Conservation (phyloP, 495 filamentous ascomycete genomes). For the Tuber umbilicatum region DNA sequence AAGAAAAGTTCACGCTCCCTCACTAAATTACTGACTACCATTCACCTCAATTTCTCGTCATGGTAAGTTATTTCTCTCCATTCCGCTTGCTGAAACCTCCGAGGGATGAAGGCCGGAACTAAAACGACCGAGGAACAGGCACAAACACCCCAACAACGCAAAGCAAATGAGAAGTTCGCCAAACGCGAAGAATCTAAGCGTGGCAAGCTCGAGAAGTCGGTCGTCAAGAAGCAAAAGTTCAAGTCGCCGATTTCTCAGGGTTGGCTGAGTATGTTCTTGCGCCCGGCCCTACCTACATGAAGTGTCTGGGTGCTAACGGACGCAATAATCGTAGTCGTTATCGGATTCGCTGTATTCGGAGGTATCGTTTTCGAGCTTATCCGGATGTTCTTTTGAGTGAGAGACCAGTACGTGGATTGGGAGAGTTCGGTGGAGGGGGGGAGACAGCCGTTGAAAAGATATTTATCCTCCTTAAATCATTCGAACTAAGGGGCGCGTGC, state of each 20-base stretch:
- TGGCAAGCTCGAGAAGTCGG: slow-evolving; percentile 70
- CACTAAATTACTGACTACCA: neutral
- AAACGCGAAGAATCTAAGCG: slow-evolving; percentile 71
- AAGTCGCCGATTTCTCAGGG: slow-evolving; percentile 74
- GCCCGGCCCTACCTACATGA: slow-evolving; percentile 12
- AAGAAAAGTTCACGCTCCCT: neutral
- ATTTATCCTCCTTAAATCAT: slow-evolving; percentile 4
- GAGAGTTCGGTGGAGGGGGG: neutral
- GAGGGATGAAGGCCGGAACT: neutral
- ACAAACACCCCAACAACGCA: slow-evolving; percentile 90
- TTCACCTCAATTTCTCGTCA: neutral
- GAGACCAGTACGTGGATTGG: neutral
- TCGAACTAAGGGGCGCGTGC: neutral
- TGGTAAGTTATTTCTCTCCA: neutral
- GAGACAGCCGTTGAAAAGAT: neutral
- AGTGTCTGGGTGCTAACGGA: slow-evolving; percentile 5
- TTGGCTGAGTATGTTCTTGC: slow-evolving; percentile 67
- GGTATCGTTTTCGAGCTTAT: slow-evolving; percentile 77
- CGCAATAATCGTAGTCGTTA: slow-evolving; percentile 51
- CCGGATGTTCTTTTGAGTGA: slow-evolving; percentile 58
- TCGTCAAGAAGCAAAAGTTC: slow-evolving; percentile 60
- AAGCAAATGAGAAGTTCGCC: slow-evolving; percentile 76
- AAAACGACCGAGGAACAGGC: slow-evolving; percentile 43
- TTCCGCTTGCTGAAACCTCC: neutral
- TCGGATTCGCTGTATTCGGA: slow-evolving; percentile 78